Conservation (phyloP, 306 rosid genomes). For the Fagus sylvatica region DNA sequence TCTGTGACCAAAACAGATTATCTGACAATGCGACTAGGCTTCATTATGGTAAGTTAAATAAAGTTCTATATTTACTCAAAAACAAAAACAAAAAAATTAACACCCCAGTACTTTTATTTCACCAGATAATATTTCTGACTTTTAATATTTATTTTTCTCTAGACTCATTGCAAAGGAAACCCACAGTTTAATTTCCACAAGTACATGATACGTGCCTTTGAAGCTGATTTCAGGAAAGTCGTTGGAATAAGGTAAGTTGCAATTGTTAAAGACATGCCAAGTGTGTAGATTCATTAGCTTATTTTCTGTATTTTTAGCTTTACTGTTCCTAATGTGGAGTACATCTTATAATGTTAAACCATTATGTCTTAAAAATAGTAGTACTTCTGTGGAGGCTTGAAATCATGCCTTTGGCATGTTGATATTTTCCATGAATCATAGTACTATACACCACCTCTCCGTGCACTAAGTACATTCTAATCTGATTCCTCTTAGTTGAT, state of each 20-base stretch:
- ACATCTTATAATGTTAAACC: background rate
- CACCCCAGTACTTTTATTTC: background rate
- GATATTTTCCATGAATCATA: background rate
- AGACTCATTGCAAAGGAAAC: conserved; percentile 37
- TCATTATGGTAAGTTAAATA: conserved; percentile 25
- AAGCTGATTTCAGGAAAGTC: conserved; percentile 38
- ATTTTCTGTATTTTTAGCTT: background rate
- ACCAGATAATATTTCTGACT: background rate
- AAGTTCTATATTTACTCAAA: background rate
- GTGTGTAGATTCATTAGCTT: background rate
- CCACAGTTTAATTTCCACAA: conserved; percentile 39
- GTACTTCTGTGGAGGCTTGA: background rate
- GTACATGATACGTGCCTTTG: conserved; percentile 40
- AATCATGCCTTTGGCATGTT: background rate
- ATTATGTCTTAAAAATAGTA: background rate
- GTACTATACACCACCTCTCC: background rate
- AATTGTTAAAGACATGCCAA: background rate
- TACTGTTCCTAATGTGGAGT: background rate
- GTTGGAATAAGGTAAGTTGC: conserved; percentile 37
- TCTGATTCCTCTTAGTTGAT: background rate
- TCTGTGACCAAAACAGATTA: conserved; percentile 40
- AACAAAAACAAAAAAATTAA: too few species aligned
- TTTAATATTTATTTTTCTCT: background rate
- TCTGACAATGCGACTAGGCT: conserved; percentile 34
- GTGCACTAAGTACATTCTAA: background rate